A percentile compares a stretch with the other conserved stretches of the same genome.
Conservation (phyloP, 1,284 basidiomycete species). For the Trichosporon sp. region DNA sequence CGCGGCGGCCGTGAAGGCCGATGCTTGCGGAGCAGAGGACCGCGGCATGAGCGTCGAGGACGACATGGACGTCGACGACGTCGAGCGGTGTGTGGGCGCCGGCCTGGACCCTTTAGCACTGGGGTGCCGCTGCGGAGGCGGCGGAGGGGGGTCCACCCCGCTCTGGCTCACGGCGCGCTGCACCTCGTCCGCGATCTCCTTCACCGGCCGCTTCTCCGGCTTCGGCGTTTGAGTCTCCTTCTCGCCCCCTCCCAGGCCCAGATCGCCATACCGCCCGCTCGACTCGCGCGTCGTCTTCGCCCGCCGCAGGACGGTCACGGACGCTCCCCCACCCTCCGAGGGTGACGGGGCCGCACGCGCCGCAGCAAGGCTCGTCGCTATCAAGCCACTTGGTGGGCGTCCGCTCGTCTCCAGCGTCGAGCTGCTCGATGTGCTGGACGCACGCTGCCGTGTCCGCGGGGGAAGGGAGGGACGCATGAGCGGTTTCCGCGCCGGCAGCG, state of each 20-base stretch:
- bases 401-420: slow-evolving; percentile 19
- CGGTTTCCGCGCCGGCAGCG: slow-evolving; percentile 19
- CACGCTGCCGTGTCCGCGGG: neutral
- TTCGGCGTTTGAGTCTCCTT: too few species aligned
- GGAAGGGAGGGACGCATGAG: slow-evolving; percentile 8
- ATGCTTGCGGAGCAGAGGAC: neutral
- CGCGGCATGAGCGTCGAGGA: neutral
- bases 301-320: slow-evolving; percentile 17
- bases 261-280: neutral
- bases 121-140: slow-evolving; percentile 9
- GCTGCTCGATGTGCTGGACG: neutral
- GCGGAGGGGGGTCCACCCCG: slow-evolving; percentile 13
- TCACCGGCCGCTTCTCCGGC: neutral
- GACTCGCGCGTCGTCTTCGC: neutral
- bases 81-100: neutral
- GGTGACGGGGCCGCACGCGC: slow-evolving; percentile 7
- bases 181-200: slow-evolving; percentile 16
- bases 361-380: slow-evolving; percentile 19
- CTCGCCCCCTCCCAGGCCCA: neutral
- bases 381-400: slow-evolving; percentile 12
- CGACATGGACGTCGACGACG: neutral
- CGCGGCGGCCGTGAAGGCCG: slow-evolving; percentile 4
- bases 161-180: slow-evolving; percentile 14
- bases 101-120: neutral
- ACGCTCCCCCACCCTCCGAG: slow-evolving; percentile 5